Percentiles rank a stretch among this genome's conserved stretches.
Evolutionary conservation across 2,329 filamentous ascomycete genomes (phyloP).

Genomic region (Thielaviopsis populi): DNA sequence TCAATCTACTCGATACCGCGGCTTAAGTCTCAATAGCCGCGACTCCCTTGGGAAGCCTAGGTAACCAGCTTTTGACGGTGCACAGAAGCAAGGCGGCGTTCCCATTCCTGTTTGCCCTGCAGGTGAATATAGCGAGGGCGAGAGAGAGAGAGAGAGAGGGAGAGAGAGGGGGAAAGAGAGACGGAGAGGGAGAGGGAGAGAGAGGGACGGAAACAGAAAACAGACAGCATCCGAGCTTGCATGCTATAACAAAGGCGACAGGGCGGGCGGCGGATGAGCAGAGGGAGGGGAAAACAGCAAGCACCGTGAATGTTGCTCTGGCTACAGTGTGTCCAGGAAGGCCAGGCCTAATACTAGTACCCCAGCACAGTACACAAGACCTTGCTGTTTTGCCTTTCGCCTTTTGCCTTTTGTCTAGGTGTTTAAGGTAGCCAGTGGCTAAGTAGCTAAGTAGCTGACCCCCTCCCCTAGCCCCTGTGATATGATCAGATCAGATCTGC

Average conservation of each 20-base stretch:
- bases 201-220: background rate
- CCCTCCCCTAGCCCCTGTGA: no score
- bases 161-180: background rate
- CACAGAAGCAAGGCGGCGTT: no score
- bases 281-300: background rate
- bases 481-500: no score
- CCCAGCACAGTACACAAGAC: no score
- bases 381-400: background rate
- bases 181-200: background rate
- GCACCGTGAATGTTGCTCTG: background rate
- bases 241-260: background rate
- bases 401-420: no score
- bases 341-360: no score
- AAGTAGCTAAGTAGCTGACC: no score
- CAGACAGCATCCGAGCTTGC: background rate
- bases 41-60: slow-evolving; percentile 3
- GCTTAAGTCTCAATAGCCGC: slow-evolving; percentile 14
- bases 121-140: no score
- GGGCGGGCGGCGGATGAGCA: background rate
- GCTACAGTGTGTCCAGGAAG: no score
- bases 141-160: background rate
- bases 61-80: background rate
- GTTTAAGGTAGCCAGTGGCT: no score
- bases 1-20: slow-evolving; percentile 17
- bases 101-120: no score